Evolutionary conservation across 2,329 filamentous ascomycete species (phyloP), one percentile per base, ranked within the genome.

Genomic region (Acarospora socialis): DNA sequence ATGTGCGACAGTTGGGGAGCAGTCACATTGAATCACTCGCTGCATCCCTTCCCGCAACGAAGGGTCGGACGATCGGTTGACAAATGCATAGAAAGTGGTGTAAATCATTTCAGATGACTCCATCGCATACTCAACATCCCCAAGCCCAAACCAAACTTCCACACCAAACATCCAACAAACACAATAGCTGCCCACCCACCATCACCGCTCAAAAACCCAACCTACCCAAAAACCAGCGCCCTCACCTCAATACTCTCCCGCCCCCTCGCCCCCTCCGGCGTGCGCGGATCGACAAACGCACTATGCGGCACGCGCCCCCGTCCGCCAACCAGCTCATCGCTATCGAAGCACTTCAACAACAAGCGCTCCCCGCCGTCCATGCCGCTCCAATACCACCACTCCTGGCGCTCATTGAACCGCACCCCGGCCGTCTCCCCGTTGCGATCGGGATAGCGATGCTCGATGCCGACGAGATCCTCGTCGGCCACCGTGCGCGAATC

Each of bases 231-330:
- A 0, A 93, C 79, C 53, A 93, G 61, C 21, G 81, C 75, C 45
- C 86, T 68, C 10, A 93, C 80, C 55, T 94, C 86, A 50, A 94
- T 92, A 51, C 83, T 92, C 62, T 92, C 81, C 42, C 84, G 67
- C 0, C 69, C 70, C 41, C 74, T 72, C 4, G 79, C 81, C 27
- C 76, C 78, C 12, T 65, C 57, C 3, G 73, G 69, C 1, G 79
- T 82, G 37, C 76, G 61, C 2, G 80, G 77, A 51, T 93, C 79
- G 22, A 66, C 61, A 55, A 93, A 94, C 1, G 83, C 83, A 7
- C 76, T 76, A 56, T 92, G 82, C 9, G 82, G 74, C 19, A 65
- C 63, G 19, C 60, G 50, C 15, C 59, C 60, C 35, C 55, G 54
- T 6, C 52, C 46, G 1, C 55, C 58, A 2, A 51, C 50, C 4